Evolutionary conservation across 345 rosid species (phyloP), one percentile per base, ranked within the genome.

Genomic region (Alliaria petiolata): DNA sequence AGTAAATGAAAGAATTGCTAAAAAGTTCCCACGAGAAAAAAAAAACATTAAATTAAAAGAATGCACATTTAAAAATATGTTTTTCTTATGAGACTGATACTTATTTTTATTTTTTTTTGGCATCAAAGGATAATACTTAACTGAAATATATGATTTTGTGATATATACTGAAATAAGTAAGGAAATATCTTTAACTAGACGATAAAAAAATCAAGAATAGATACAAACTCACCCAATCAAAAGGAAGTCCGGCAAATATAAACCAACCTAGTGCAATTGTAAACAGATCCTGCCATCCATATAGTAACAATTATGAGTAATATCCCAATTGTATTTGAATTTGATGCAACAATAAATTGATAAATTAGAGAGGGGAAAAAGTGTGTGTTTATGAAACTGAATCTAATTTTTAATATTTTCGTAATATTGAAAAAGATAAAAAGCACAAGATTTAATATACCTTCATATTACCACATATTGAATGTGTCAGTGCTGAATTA

Each of bases 381-480:
- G 35, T 58, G 43, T 69, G 7, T 13, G 3, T 57, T 34, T 8
- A 11, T n/a, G 22, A 22, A 57, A 69, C 1, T 57, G 47, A 26
- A 45, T 28, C 11, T 34, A 58, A 4, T 55, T 22, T 55, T 26
- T n/a, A 17, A 17, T 33, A 35, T 8, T 20, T 8, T 10, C 25
- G n/a, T 34, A 49, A 26, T 8, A 33, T 14, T 15, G 10, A 15
- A 44, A 19, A 39, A 54, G 30, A 13, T n/a, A 36, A 25, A 69
- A 57, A 34, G 8, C 22, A 28, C 22, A 59, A 10, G 43, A 2
- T 47, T 35, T 4, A 14, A 8, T 43, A 7, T 57, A 89, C 93
- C 89, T 87, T 90, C 64, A 87, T 51, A 73, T 90, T 90, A 33
- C 96, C 96, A 28, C 83, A 87, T 36, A 87, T 83, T 62, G 90